These are phyloP conservation scores for Amanita jacksonii DNA, from an alignment of 768 basidiomycete species.

Conservation along the genomic window DNA sequence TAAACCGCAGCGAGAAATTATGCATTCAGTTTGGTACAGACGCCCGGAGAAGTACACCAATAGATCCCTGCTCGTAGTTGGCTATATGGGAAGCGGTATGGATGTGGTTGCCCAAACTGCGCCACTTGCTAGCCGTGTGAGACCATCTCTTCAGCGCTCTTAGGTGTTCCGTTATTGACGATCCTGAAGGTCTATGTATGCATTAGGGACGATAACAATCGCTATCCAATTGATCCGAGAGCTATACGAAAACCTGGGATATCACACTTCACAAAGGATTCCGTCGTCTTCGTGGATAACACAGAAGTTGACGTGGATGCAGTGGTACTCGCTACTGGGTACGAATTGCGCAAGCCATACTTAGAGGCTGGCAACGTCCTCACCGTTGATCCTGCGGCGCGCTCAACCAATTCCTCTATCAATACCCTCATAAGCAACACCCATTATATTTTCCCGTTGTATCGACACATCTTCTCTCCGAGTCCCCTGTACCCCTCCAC, in stretches of 20 bases:
- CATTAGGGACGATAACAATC: neutral
- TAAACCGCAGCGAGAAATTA: conserved; percentile 25
- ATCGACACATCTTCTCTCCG: conserved; percentile 44
- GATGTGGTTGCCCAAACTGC: conserved; percentile 37
- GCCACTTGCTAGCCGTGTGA: conserved; percentile 31
- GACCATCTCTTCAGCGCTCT: conserved; percentile 17
- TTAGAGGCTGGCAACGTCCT: conserved; percentile 20
- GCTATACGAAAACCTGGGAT: conserved; percentile 28
- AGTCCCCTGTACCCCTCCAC: conserved; percentile 36
- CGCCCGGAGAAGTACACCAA: conserved; percentile 32
- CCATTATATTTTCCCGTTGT: conserved; percentile 45
- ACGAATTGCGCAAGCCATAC: conserved; percentile 43
- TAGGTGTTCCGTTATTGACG: too few relatives aligned
- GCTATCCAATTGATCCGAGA: neutral
- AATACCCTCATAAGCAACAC: conserved; percentile 35
- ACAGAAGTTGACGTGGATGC: conserved; percentile 32
- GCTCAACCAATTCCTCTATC: conserved; percentile 16
- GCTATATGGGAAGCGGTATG: conserved; percentile 36
- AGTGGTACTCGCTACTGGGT: conserved; percentile 47
- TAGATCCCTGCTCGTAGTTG: conserved; percentile 35
- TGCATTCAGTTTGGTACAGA: conserved; percentile 48
- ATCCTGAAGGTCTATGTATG: neutral
- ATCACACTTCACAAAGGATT: conserved; percentile 34
- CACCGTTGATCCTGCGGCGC: conserved; percentile 21
- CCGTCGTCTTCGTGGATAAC: conserved; percentile 39